Conservation (phyloP, 495 filamentous ascomycete species). For the Podospora appendiculata region DNA sequence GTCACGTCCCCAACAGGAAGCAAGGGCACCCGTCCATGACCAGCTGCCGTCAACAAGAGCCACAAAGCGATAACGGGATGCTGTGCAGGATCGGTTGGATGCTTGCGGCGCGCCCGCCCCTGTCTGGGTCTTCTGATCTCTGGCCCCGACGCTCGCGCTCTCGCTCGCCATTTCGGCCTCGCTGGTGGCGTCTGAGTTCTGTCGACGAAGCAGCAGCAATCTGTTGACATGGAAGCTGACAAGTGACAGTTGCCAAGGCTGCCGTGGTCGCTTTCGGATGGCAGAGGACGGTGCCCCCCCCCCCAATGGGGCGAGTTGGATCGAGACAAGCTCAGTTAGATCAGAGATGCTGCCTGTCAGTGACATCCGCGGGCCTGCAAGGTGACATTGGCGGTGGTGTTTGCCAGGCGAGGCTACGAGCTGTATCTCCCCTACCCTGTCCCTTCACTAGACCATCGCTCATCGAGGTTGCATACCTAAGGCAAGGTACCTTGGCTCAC, state of each 20-base stretch:
- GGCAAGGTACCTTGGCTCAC: background rate
- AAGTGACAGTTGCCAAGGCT: no score
- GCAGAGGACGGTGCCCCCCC: no score
- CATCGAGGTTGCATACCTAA: constrained; percentile 4
- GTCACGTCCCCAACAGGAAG: constrained; percentile 11
- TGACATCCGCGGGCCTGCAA: no score
- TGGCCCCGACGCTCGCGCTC: background rate
- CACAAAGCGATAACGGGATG: background rate
- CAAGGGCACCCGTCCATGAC: background rate
- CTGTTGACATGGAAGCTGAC: no score
- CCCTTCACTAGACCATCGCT: background rate
- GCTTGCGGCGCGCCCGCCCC: background rate
- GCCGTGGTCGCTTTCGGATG: no score
- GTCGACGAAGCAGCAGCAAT: background rate
- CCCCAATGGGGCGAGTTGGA: no score
- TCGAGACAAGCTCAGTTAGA: background rate
- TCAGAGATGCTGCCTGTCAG: background rate
- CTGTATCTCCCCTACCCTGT: no score
- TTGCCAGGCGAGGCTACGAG: no score
- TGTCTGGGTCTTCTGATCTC: background rate
- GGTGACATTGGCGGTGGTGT: no score
- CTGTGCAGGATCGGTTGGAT: background rate
- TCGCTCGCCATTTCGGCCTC: constrained; percentile 9
- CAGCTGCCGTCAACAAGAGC: constrained; percentile 4
- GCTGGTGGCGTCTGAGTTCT: constrained; percentile 5